phyloP scores from a whole-genome alignment of 305 asterid genomes.

The Fraxinus nigra region DNA sequence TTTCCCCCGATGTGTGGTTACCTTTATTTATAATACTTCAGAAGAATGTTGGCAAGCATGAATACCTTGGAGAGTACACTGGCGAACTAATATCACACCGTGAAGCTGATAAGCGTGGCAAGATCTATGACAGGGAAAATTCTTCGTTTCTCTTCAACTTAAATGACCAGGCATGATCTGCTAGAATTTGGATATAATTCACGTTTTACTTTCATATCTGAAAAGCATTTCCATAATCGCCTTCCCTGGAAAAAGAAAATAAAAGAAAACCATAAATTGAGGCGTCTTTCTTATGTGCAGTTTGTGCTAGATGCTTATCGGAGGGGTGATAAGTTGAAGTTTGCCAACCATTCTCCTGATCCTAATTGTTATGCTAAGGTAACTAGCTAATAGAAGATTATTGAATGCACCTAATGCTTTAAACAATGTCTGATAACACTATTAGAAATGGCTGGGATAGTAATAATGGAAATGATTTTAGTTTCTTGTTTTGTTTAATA shows the following conservation, averaged over 20 bases:
- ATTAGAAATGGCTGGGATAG: not conserved
- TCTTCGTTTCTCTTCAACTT: conserved; percentile 91
- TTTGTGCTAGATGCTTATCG: conserved; percentile 95
- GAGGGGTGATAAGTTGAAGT: conserved; percentile 91
- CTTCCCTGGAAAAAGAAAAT: not conserved
- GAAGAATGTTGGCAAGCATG: conserved; percentile 54
- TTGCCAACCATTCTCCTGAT: conserved; percentile 92
- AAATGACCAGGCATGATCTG: conserved; percentile 70
- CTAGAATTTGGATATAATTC: not conserved
- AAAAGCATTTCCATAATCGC: not conserved
- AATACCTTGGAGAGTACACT: conserved; percentile 96
- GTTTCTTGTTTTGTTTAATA: not conserved
- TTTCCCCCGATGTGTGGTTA: conserved; percentile 19
- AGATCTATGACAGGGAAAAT: conserved; percentile 88
- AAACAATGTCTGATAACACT: not conserved
- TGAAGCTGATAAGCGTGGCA: conserved; percentile 99
- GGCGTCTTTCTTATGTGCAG: conserved; percentile 39
- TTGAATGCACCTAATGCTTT: not conserved
- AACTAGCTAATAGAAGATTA: conserved; percentile 26
- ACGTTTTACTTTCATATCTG: not conserved
- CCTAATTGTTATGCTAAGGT: conserved; percentile 98
- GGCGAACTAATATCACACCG: conserved; percentile 95
- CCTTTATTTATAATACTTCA: conserved; percentile 7
- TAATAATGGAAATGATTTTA: not conserved
- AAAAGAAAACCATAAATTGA: conserved; percentile 10